phyloP scores from a whole-genome alignment of 352 stramenopile genomes.

The Thalassiosira livingstoniorum region DNA sequence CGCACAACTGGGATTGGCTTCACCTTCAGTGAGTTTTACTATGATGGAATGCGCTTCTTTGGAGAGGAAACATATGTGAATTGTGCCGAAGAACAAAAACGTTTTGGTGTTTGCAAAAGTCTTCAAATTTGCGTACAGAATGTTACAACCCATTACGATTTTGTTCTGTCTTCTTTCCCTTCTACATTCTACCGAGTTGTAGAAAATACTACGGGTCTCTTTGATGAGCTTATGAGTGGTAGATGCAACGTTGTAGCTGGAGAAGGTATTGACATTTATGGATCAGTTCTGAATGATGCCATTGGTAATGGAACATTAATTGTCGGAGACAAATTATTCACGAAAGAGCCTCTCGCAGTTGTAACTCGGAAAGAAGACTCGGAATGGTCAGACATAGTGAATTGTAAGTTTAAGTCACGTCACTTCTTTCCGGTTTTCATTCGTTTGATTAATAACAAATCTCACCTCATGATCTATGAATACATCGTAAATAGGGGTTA shows the following conservation, averaged over 20 bases:
- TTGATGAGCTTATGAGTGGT: slow-evolving; percentile 24
- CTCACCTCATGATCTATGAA: too few species aligned
- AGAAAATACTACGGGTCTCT: not conserved
- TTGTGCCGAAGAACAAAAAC: slow-evolving; percentile 36
- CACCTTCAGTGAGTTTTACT: slow-evolving; percentile 31
- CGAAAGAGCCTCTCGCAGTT: slow-evolving; percentile 36
- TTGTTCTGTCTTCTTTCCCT: slow-evolving; percentile 26
- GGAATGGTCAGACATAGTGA: slow-evolving; percentile 50
- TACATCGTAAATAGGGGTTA: slow-evolving; percentile 11
- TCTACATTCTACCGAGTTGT: slow-evolving; percentile 23
- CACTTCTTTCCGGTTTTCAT: not conserved
- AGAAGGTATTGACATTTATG: slow-evolving; percentile 4
- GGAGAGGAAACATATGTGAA: slow-evolving; percentile 37
- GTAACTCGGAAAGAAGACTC: slow-evolving; percentile 43
- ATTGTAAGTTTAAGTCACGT: slow-evolving; percentile 24
- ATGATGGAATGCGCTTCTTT: slow-evolving; percentile 26
- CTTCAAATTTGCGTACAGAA: slow-evolving; percentile 29
- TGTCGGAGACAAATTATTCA: slow-evolving; percentile 28
- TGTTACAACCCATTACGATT: slow-evolving; percentile 5
- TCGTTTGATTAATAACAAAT: not conserved
- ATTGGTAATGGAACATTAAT: slow-evolving; percentile 9
- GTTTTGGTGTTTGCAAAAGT: slow-evolving; percentile 18
- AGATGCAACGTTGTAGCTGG: slow-evolving; percentile 38
- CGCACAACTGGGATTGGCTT: slow-evolving; percentile 8
- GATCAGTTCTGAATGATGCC: not conserved